Evolutionary conservation across 2,329 filamentous ascomycete species (phyloP), one percentile per base, ranked within the genome.

Genomic region (Camptophora hylomeconis): DNA sequence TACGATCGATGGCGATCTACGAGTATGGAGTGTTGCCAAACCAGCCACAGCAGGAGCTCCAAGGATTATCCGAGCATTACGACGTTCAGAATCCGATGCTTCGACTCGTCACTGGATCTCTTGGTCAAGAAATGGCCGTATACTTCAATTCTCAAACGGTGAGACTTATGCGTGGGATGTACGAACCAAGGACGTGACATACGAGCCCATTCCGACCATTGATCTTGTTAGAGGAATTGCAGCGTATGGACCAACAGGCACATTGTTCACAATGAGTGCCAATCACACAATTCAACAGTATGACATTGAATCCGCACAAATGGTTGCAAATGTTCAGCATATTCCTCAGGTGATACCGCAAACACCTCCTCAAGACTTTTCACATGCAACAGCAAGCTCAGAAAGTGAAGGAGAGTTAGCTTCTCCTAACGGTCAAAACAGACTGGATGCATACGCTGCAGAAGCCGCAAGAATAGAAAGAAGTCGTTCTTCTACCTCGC

Each of bases 161-260:
- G 80, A 93, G 65, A 93, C 86, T 20, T 75, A 81, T 45, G 79
- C 84, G 33, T 98, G 89, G 87, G 89, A 98, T 63, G 89, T 98
- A 24, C 72, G 86, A 39, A 98, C 89, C n/a, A 95, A 95, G 52
- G 78, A 92, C 49, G 84, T 98, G 44, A 86, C 83, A 3, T 92
- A 75, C 54, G 86, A 94, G 47, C 69, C 72, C 34, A 80, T 95
- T 32, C 84, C 86, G 5, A 94, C 84, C 2, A 66, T 86, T 5
- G 77, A 89, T 20, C 74, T 78, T 41, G 71, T 94, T 33, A 71
- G 72, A 38, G 87, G 82, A 10, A 68, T 98, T 23, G 79, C 86
- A 24, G 79, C 86, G 36, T 92, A 89, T 52, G 89, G 87, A 2
- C 79, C 86, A 1, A 84, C 80, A 5, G 87, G 87, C n/a, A 80